A percentile compares a stretch with the other conserved stretches of the same genome.
Evolutionary conservation across 2,329 filamentous ascomycete species (phyloP).

Genomic region (Fusarium pseudograminearum): DNA sequence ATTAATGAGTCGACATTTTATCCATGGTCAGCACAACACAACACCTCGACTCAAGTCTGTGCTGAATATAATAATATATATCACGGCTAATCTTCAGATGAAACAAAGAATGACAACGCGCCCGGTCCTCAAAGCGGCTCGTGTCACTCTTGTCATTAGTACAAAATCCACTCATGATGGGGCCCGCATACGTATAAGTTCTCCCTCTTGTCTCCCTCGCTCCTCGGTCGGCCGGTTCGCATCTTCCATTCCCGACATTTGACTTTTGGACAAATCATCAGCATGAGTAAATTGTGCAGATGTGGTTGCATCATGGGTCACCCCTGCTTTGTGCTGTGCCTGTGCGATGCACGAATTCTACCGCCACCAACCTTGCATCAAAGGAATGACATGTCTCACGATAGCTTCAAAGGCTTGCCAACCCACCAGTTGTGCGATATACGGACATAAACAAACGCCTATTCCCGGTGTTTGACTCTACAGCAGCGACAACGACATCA

Average conservation of each 20-base stretch:
- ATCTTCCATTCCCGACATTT: constrained; percentile 27
- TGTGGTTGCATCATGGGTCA: not conserved
- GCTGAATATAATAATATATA: not conserved
- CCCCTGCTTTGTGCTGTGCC: constrained; percentile 9
- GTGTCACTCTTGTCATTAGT: constrained; percentile 4
- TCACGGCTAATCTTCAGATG: constrained; percentile 17
- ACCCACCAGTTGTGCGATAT: not conserved
- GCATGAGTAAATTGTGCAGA: constrained; percentile 21
- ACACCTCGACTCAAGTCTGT: not conserved
- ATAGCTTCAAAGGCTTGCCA: constrained; percentile 22
- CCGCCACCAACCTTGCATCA: constrained; percentile 28
- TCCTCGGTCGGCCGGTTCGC: constrained; percentile 5
- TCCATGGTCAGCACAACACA: not conserved
- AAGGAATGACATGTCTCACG: constrained; percentile 38
- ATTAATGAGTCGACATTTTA: constrained; percentile 24
- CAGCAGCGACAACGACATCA: not conserved
- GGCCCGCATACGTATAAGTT: constrained; percentile 13
- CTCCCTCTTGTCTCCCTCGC: not conserved
- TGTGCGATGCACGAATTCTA: constrained; percentile 5
- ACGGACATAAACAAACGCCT: not conserved
- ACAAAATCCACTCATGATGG: constrained; percentile 12
- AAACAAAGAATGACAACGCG: constrained; percentile 16
- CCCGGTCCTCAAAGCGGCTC: constrained; percentile 29
- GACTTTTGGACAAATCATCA: constrained; percentile 9
- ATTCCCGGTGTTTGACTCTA: not conserved